Evolutionary conservation across 257 asterid species (phyloP).

Genomic region (Petrea volubilis): DNA sequence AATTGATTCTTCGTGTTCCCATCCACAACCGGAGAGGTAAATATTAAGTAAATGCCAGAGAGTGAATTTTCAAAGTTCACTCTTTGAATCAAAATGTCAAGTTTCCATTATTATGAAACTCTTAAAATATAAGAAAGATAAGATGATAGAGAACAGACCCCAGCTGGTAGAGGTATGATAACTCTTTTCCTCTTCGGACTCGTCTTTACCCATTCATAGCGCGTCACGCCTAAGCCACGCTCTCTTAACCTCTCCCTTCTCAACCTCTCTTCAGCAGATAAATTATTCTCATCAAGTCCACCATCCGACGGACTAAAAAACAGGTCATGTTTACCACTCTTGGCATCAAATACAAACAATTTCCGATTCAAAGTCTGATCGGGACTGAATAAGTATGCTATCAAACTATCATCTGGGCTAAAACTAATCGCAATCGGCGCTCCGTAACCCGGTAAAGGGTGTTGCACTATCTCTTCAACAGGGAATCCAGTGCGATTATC

Average conservation of each 20-base stretch:
- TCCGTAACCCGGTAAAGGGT: slow-evolving; percentile 82
- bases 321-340: slow-evolving; percentile 61
- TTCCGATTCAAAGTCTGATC: slow-evolving; percentile 70
- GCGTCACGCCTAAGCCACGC: slow-evolving; percentile 93
- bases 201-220: slow-evolving; percentile 90
- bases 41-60: slow-evolving; percentile 6
- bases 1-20: background rate
- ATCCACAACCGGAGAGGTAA: background rate
- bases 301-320: slow-evolving; percentile 84
- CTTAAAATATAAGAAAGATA: slow-evolving; percentile 8
- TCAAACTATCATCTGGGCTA: slow-evolving; percentile 79
- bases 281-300: slow-evolving; percentile 87
- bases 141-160: slow-evolving; percentile 55
- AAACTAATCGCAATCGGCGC: slow-evolving; percentile 75
- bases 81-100: background rate
- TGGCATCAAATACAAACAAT: slow-evolving; percentile 67
- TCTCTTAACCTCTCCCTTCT: slow-evolving; percentile 94
- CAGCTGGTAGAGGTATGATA: slow-evolving; percentile 85
- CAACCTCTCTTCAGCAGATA: slow-evolving; percentile 86
- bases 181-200: slow-evolving; percentile 61
- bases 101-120: background rate
- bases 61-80: background rate
- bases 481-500: slow-evolving; percentile 61
- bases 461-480: slow-evolving; percentile 81
- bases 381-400: slow-evolving; percentile 74